A percentile compares a stretch with the other conserved stretches of the same genome.
Conservation (phyloP, 2,329 filamentous ascomycete genomes). For the Cordyceps farinosa region DNA sequence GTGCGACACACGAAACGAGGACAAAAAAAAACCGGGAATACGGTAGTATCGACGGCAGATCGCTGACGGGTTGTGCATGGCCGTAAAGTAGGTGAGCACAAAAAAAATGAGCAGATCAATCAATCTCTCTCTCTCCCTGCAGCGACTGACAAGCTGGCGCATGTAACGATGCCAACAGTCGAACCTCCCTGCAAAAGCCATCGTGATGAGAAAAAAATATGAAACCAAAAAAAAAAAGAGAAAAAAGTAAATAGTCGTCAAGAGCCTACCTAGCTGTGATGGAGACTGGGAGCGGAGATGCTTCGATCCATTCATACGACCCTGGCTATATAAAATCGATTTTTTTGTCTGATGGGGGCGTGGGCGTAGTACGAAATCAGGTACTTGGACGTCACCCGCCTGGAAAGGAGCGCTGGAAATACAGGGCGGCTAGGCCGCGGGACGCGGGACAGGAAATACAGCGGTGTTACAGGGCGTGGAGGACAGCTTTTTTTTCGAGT, state of each 20-base stretch:
- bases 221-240: neutral
- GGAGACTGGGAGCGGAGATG: conserved; percentile 4
- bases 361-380: conserved; percentile 2
- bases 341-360: neutral
- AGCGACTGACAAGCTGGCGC: neutral
- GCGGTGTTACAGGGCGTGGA: neutral
- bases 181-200: neutral
- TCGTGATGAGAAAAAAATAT: conserved; percentile 3
- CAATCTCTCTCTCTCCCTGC: neutral
- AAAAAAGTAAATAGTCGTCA: neutral
- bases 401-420: neutral
- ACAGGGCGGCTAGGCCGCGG: neutral
- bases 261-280: neutral
- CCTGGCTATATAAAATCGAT: conserved; percentile 9
- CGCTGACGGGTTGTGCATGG: neutral
- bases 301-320: conserved; percentile 15
- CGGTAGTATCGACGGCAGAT: conserved; percentile 7
- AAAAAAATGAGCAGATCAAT: neutral
- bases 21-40: conserved; percentile 7
- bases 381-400: conserved; percentile 1
- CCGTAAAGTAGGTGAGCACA: neutral
- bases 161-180: neutral
- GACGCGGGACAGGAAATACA: neutral
- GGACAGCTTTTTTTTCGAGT: neutral
- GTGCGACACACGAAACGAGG: neutral